Base-by-base conservation (phyloP, 192 early-diverging fungal genomes). In the Paraglomus occultum region DNA sequence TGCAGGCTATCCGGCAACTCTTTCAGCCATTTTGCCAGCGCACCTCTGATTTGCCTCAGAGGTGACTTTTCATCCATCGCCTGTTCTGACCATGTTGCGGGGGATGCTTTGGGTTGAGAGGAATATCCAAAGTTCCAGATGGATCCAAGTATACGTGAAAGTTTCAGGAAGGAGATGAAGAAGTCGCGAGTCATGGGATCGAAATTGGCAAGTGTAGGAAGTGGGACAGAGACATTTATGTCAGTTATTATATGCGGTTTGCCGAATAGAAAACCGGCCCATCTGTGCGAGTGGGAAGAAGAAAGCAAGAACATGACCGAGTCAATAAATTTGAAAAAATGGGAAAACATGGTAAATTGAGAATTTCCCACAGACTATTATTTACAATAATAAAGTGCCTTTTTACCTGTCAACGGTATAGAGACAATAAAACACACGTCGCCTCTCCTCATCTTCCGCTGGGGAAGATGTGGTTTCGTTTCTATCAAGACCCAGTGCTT, bases 41-140 rank as follows among this genome's bases (percentile, higher is more conserved):
- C 22, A 12, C 48, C 31, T 40, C 67, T 44, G 38, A 70, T 48
- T 59, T 70, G 67, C 39, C 67, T 44, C 22, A 70, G 45, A 8
- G 23, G 47, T 7, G 54, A 59, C n/a, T 70, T 70, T 45, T 44
- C 45, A 50, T 70, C 67, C 14, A 39, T 70, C 20, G 46, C 55
- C 47, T 70, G 67, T 49, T 48, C 42, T 1, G 20, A 4, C 67
- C 67, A 70, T 50, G 11, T 59, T 47, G 43, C 12, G n/a, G n/a
- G 22, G 4, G 22, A 22, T 39, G 67, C 54, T 59, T 57, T 70
- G 45, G 67, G 67, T 59, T 59, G 54, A 45, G 55, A 58, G 5
- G 67, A 70, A 70, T 70, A 70, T 6, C 67, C 67, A 70, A 70
- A 70, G 47, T 57, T 59, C 67, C 67, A 70, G 17, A 70, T 70